A percentile compares a stretch with the other conserved stretches of the same genome.
Evolutionary conservation across 331 rosid species (phyloP).

Genomic region (Rosa hybrid): DNA sequence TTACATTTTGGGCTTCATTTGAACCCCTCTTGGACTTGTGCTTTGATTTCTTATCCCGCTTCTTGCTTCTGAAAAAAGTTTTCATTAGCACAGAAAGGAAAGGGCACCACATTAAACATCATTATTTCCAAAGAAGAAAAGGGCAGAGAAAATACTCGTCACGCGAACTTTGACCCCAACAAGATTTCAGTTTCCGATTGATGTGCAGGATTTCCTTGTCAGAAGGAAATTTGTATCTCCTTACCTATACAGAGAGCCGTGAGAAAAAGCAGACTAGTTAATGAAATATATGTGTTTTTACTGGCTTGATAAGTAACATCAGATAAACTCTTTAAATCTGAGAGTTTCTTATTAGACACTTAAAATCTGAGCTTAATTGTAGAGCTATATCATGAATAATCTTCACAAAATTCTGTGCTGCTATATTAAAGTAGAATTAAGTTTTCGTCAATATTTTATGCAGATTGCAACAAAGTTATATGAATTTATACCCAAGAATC

Average conservation of each 20-base stretch:
- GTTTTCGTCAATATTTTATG: background rate
- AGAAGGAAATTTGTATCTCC: conserved; percentile 62
- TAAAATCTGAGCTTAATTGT: background rate
- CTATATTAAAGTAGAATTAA: background rate
- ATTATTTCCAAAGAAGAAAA: background rate
- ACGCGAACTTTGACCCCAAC: conserved; percentile 88
- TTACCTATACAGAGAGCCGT: conserved; percentile 49
- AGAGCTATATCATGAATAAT: background rate
- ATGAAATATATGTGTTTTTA: conserved; percentile 12
- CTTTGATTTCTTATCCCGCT: conserved; percentile 93
- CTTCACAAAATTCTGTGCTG: background rate
- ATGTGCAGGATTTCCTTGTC: conserved; percentile 92
- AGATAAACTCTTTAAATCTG: background rate
- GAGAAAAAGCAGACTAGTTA: conserved; percentile 26
- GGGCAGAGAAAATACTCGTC: conserved; percentile 68
- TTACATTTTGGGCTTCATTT: conserved; percentile 41
- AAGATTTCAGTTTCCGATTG: conserved; percentile 77
- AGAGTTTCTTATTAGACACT: background rate
- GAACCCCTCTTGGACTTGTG: conserved; percentile 82
- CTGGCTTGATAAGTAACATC: background rate
- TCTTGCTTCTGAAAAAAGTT: conserved; percentile 59
- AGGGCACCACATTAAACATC: background rate
- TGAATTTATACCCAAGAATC: conserved; percentile 67
- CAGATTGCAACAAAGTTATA: conserved; percentile 3
- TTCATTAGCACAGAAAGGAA: conserved; percentile 8